Conservation (phyloP, 306 rosid genomes). For the Geum urbanum region DNA sequence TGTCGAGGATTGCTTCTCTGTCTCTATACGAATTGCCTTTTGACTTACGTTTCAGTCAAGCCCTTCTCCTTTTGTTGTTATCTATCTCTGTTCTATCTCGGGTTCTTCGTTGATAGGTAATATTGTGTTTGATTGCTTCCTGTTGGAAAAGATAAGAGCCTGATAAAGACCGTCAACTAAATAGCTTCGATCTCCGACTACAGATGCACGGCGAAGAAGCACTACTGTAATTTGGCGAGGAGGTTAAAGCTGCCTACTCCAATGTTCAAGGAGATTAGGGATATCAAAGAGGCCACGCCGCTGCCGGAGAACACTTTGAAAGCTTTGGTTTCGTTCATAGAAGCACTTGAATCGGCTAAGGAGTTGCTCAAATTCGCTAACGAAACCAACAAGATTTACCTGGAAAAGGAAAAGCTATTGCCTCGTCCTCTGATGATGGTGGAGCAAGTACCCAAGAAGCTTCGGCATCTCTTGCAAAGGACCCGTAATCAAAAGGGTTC, state of each 20-base stretch:
- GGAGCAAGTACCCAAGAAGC: no score
- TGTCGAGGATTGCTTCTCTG: no score
- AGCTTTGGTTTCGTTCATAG: conserved; percentile 53
- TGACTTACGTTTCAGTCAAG: no score
- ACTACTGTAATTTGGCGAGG: conserved; percentile 79
- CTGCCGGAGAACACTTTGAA: conserved; percentile 43
- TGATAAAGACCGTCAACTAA: conserved; percentile 62
- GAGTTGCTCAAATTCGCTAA: conserved; percentile 73
- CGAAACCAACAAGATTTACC: conserved; percentile 81
- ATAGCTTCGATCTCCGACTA: conserved; percentile 76
- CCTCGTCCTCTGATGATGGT: conserved; percentile 35
- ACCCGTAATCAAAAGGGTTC: no score
- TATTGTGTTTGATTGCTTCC: no score
- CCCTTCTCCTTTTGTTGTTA: no score
- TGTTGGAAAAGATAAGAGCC: conserved; percentile 10
- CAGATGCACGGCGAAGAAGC: conserved; percentile 73
- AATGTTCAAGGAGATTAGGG: conserved; percentile 89
- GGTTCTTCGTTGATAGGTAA: no score
- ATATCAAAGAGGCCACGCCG: conserved; percentile 34
- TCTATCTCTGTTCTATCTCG: no score
- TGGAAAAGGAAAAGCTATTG: conserved; percentile 91
- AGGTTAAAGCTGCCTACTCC: conserved; percentile 83
- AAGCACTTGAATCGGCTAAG: conserved; percentile 61
- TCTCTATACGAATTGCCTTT: no score
- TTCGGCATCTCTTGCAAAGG: no score